Conservation (phyloP, 148 eudicot genomes). For the Vaccinium darrowii region DNA sequence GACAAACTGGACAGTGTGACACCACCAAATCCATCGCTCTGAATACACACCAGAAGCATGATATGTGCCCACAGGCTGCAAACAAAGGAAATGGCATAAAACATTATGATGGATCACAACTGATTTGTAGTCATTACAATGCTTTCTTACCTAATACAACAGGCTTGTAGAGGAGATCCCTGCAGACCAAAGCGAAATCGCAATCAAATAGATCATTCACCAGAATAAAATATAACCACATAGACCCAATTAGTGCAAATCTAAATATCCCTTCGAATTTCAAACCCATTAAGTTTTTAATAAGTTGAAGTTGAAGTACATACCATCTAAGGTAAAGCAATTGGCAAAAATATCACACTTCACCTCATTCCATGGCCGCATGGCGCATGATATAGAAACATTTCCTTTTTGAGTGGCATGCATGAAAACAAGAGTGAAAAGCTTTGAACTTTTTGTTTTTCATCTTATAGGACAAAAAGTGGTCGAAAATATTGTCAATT, state of each 20-base stretch:
- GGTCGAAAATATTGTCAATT: background rate
- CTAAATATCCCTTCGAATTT: too few species aligned
- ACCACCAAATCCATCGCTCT: slow-evolving; percentile 41
- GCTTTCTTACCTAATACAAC: slow-evolving; percentile 49
- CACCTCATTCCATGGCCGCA: background rate
- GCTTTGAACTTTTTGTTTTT: background rate
- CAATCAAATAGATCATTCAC: background rate
- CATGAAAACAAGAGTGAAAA: background rate
- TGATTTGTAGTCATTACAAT: background rate
- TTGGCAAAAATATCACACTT: background rate
- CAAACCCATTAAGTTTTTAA: too few species aligned
- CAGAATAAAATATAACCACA: too few species aligned
- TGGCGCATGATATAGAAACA: background rate
- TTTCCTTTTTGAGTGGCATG: background rate
- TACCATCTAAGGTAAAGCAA: background rate
- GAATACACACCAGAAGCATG: slow-evolving; percentile 75
- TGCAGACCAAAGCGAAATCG: background rate
- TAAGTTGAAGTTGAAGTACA: too few species aligned
- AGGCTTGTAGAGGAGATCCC: slow-evolving; percentile 44
- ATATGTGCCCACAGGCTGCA: slow-evolving; percentile 80
- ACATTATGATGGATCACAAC: background rate
- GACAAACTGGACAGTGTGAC: slow-evolving; percentile 67
- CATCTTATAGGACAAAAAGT: background rate
- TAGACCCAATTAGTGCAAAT: too few species aligned
- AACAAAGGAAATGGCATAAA: slow-evolving; percentile 8